phyloP scores from a whole-genome alignment of 768 basidiomycete genomes.

The Lactifluus hygrophoroides region DNA sequence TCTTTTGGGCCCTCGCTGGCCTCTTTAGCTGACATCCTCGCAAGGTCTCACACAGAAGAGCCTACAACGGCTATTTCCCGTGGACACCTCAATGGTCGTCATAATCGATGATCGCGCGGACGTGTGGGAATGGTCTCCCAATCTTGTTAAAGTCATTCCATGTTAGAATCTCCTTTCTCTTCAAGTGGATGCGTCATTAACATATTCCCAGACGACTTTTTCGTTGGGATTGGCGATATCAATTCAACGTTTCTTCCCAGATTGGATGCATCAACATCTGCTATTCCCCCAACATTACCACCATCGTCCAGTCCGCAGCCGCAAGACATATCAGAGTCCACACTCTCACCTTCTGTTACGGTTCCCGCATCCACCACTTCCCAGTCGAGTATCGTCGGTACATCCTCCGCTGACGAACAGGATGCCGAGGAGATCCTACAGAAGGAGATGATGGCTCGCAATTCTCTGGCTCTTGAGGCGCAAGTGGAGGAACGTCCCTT shows the following conservation, averaged over 20 bases:
- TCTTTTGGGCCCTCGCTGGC: not conserved
- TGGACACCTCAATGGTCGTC: slow-evolving; percentile 97
- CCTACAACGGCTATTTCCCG: slow-evolving; percentile 86
- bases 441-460: slow-evolving; percentile 56
- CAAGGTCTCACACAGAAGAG: slow-evolving; percentile 64
- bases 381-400: slow-evolving; percentile 4
- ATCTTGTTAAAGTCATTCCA: slow-evolving; percentile 93
- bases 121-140: slow-evolving; percentile 97
- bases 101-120: slow-evolving; percentile 98
- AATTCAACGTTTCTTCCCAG: slow-evolving; percentile 92
- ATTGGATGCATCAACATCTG: slow-evolving; percentile 43
- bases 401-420: slow-evolving; percentile 21
- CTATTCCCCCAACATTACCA: slow-evolving; percentile 24
- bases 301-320: not conserved
- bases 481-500: slow-evolving; percentile 81
- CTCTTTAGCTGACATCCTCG: slow-evolving; percentile 1
- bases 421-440: slow-evolving; percentile 39
- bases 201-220: slow-evolving; percentile 76
- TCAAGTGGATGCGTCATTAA: slow-evolving; percentile 18
- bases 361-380: not conserved
- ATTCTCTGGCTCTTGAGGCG: slow-evolving; percentile 70
- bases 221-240: slow-evolving; percentile 96
- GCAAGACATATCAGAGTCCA: not conserved
- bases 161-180: slow-evolving; percentile 46
- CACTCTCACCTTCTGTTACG: slow-evolving; percentile 2